Evolutionary conservation across 345 rosid genomes (phyloP), one percentile per base, ranked within the genome.

Genomic region (Leavenworthia alabamica): DNA sequence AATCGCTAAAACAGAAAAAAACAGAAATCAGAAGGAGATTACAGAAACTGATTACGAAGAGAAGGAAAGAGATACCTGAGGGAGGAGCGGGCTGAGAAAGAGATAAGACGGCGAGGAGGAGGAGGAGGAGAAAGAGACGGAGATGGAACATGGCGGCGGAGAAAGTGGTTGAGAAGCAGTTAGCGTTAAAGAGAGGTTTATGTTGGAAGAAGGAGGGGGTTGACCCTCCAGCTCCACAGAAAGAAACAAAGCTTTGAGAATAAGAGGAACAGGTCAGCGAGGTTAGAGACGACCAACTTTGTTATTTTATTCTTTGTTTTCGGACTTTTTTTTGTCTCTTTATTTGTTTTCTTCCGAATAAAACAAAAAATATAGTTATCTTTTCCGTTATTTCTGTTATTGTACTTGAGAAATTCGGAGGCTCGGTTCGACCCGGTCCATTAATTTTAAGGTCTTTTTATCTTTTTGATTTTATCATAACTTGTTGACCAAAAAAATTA

Each of bases 141-240:
- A 68, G 71, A 44, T 20, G 15, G 58, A 55, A 32, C 75, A 77
- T 78, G 73, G 56, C 45, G 69, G 51, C 58, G 66, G 54, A 40
- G 67, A 41, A 20, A 35, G 44, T 28, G 23, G 62, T 24, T 36
- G 33, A 33, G 29, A 35, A 53, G 59, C 49, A 58, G 58, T 52
- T 32, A 58, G 64, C 47, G 41, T 39, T 10, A 29, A 32, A 56
- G 28, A 48, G 35, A 43, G 58, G 49, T 62, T 66, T 56, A 28
- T 49, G 65, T 42, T 51, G 49, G 67, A 58, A 36, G 73, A 71
- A 79, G 76, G 85, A 84, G 76, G 71, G 73, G 64, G 83, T 80
- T 82, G 66, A 68, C 59, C 75, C 75, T 64, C 75, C 75, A 56
- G 63, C 66, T 61, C 17, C 80, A 64, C 80, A 67, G 52, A 64